phyloP scores from a whole-genome alignment of 1,139 yeast genomes.

The Debaryomycetaceae sp. region DNA sequence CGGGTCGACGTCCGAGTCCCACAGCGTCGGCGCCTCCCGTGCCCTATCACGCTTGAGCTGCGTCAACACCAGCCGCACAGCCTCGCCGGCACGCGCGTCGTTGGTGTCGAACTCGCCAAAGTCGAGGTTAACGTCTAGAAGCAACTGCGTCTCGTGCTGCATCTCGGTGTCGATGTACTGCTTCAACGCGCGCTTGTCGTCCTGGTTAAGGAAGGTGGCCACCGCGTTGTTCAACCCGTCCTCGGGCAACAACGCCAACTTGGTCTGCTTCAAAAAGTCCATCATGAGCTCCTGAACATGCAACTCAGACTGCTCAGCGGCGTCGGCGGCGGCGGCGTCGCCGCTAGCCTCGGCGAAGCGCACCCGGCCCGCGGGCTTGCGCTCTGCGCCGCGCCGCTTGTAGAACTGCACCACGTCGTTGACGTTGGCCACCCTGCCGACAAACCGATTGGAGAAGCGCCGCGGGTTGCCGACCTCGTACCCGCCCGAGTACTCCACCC shows the following conservation, averaged over 20 bases:
- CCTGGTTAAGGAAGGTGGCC: constrained; percentile 69
- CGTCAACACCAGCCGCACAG: constrained; percentile 25
- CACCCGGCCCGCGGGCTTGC: constrained; percentile 17
- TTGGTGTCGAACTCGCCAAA: constrained; percentile 28
- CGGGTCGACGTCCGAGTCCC: constrained; percentile 1
- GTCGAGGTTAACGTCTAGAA: constrained; percentile 43
- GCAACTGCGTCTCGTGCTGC: constrained; percentile 52
- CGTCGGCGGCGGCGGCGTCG: constrained; percentile 6
- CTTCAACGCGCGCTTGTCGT: constrained; percentile 69
- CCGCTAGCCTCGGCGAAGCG: constrained; percentile 11
- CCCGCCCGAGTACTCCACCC: constrained; percentile 88
- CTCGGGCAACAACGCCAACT: constrained; percentile 70
- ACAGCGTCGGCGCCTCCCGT: constrained; percentile 1
- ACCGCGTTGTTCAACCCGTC: constrained; percentile 73
- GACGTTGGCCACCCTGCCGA: constrained; percentile 85
- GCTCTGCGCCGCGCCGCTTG: constrained; percentile 31
- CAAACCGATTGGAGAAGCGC: constrained; percentile 84
- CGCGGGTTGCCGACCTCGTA: constrained; percentile 89
- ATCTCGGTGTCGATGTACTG: constrained; percentile 68
- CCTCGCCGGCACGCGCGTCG: constrained; percentile 23
- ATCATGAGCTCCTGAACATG: constrained; percentile 59
- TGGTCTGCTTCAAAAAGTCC: constrained; percentile 57
- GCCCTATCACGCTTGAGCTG: constrained; percentile 19
- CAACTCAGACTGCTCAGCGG: constrained; percentile 25
- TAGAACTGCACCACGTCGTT: constrained; percentile 78